A percentile compares a stretch with the other conserved stretches of the same genome.
These are phyloP conservation scores for Xanthoconium stramineum DNA, from an alignment of 768 basidiomycete species.

Conservation along the genomic window DNA sequence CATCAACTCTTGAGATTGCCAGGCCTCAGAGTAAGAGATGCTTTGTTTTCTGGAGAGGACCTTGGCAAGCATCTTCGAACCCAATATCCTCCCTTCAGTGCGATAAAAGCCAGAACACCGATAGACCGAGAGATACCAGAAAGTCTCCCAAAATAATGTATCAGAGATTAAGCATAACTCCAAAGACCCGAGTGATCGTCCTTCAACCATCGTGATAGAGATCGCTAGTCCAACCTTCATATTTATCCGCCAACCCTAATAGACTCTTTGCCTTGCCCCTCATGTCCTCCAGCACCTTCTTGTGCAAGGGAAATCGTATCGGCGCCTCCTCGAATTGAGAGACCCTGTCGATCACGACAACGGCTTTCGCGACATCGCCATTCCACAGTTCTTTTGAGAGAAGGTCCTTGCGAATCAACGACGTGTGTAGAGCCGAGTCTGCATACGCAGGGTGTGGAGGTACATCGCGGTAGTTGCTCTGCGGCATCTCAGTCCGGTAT, in stretches of 20 bases:
- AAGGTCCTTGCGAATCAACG: slow-evolving; percentile 3
- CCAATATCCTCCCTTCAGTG: too few relatives aligned
- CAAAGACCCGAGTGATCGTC: too few relatives aligned
- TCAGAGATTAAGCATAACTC: too few relatives aligned
- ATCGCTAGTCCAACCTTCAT: slow-evolving; percentile 17
- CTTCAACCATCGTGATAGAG: slow-evolving; percentile 7
- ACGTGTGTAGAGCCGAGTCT: not conserved
- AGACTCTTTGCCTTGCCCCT: slow-evolving; percentile 16
- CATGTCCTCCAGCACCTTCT: not conserved
- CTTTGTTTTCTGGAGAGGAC: too few relatives aligned
- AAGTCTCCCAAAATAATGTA: too few relatives aligned
- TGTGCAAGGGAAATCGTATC: slow-evolving; percentile 15
- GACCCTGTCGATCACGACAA: slow-evolving; percentile 14
- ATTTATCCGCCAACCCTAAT: slow-evolving; percentile 5
- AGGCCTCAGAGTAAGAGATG: too few relatives aligned
- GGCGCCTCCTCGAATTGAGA: slow-evolving; percentile 14
- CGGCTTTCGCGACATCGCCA: slow-evolving; percentile 16
- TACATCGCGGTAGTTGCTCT: not conserved
- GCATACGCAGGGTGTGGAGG: slow-evolving; percentile 22
- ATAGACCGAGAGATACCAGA: too few relatives aligned
- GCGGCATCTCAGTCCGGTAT: slow-evolving; percentile 12
- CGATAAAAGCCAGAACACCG: too few relatives aligned
- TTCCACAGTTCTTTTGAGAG: not conserved
- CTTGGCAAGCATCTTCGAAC: too few relatives aligned
- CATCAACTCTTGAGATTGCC: too few relatives aligned